These are phyloP conservation scores for Mycosphaerelloides madeirae DNA, from an alignment of 2,329 filamentous ascomycete species.

Conservation along the genomic window DNA sequence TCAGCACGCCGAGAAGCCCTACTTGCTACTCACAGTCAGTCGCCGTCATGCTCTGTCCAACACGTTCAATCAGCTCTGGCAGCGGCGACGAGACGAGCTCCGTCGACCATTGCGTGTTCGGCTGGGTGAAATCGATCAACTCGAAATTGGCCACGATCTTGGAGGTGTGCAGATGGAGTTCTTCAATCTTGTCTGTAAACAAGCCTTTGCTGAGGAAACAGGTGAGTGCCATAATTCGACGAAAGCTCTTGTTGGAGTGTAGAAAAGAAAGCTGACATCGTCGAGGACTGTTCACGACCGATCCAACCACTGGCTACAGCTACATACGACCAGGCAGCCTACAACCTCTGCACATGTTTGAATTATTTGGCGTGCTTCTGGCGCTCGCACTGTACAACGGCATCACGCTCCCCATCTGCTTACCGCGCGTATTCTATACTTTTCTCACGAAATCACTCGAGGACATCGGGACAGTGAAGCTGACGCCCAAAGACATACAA, in stretches of 20 bases:
- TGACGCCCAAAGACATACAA: conserved; percentile 65
- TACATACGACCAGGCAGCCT: conserved; percentile 84
- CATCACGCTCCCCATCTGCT: conserved; percentile 81
- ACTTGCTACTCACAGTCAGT: conserved; percentile 43
- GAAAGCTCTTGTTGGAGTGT: neutral
- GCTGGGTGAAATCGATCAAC: conserved; percentile 67
- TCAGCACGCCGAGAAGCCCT: conserved; percentile 34
- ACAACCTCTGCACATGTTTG: conserved; percentile 83
- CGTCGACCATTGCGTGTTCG: conserved; percentile 82
- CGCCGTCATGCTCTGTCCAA: conserved; percentile 39
- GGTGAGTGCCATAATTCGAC: too few species aligned
- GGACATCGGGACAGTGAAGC: neutral
- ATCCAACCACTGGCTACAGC: conserved; percentile 68
- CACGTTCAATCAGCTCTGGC: conserved; percentile 80
- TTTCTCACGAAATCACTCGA: conserved; percentile 58
- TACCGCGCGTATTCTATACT: conserved; percentile 78
- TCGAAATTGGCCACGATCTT: conserved; percentile 87
- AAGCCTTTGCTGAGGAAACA: conserved; percentile 72
- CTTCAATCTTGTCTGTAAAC: conserved; percentile 76
- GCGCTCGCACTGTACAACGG: conserved; percentile 92
- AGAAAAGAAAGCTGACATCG: neutral
- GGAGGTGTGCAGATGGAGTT: conserved; percentile 97
- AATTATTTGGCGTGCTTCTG: conserved; percentile 81
- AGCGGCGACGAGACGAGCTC: conserved; percentile 74
- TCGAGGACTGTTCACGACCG: conserved; percentile 68